Base-by-base conservation (phyloP, 1,284 basidiomycete species). In the Trametes versicolor region DNA sequence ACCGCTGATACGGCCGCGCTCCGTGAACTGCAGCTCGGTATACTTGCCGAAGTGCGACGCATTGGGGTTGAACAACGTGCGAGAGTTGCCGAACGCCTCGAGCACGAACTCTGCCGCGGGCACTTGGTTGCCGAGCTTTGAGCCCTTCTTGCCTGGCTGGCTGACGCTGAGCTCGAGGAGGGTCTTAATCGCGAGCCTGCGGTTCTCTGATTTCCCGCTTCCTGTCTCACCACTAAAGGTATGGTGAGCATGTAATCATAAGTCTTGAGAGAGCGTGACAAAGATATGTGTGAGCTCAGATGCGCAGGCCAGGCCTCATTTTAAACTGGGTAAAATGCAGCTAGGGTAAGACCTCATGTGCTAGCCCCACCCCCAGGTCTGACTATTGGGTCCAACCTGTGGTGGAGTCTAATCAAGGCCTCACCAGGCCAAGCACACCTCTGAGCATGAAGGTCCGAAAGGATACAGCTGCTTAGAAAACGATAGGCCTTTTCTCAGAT, bases 51-150 rank as follows among this genome's bases (percentile, higher is more conserved):
- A 95, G 47, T 95, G 89, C 29, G 94, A 97, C 8, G 96, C 95
- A 71, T 97, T 97, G 49, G 93, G 87, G 74, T 97, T 97, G 81
- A 93, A 91, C 49, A 95, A 87, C 0, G 96, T 97, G 64, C 93
- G 90, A 13, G 95, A 93, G 73, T 93, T 94, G 10, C 95, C 95
- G 73, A 99, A 98, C 0, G 93, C 86, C 77, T 99, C 96, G 70
- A 99, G 90, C 64, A 98, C 95, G 78, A 96, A 98, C 82, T 98
- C 94, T 48, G 95, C 93, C 9, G 97, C 95, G 45, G 96, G 95
- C 43, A 99, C 87, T 77, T 97, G 95, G 60, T 81, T 81, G 0
- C 88, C 88, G 60, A 98, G 86, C 80, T 97, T 98, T 57, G 91
- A 86, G 27, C 96, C 96, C 76, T 98, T 98, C 84, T 99, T 99